Evolutionary conservation across 2,329 filamentous ascomycete species (phyloP), one percentile per base, ranked within the genome.

Genomic region (Aspergillus ochraceus): DNA sequence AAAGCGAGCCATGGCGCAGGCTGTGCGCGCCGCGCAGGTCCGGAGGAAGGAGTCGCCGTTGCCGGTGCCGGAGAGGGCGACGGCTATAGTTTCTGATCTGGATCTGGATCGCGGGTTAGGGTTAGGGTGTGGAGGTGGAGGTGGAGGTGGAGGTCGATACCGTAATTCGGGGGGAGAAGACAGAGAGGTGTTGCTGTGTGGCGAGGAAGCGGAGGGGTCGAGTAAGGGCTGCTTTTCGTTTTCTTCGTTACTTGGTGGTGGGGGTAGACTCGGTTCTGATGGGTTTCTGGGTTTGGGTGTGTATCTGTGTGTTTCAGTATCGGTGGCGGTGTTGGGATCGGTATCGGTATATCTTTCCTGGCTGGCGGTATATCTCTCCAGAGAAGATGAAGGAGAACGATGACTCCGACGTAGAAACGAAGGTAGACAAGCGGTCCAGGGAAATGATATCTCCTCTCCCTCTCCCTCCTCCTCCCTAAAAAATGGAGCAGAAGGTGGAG

Each of bases 21-120:
- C 86, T 0, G 90, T 93, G 32, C 90, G 86, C 0, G 84, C 86
- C 1, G 92, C 92, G 14, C 82, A 84, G 2, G 86, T 79, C 4
- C 91, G 87, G 17, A 96, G 81, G 73, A 96, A 97, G 0, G 90
- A 91, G 75, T 97, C 92, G 0, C 93, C 92, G 67, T 97, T 96
- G 0, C 92, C 93, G 0, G 92, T 94, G 0, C 91, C 90, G 0
- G 90, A 94, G 10, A 91, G 79, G 0, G 83, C 90, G 70, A 85
- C 72, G 3, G 78, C 79, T 52, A 77, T 74, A 1, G 45, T 47
- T 47, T 11, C 12, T 46, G 39, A 42, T 42, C 39, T 42, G 14
- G 39, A 42, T n/a, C 36, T 22, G 45, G 36, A 14, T 36, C 11
- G 10, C 2, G 32, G 11, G 24, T 24, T 17, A 12, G 32, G 32